These are phyloP conservation scores for Centaurea solstitialis DNA, from an alignment of 129 eudicot species.

Conservation along the genomic window DNA sequence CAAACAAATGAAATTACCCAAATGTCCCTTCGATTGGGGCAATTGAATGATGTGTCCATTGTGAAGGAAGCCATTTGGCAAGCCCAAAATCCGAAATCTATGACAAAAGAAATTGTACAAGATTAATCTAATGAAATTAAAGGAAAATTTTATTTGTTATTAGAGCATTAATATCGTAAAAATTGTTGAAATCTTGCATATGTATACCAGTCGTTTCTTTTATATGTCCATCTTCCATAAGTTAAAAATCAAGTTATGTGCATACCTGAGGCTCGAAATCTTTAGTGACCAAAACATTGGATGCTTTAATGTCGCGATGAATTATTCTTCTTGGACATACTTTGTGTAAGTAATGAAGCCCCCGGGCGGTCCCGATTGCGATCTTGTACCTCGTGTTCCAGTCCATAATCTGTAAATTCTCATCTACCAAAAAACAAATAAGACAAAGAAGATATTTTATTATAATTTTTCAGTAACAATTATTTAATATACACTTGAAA, in stretches of 20 bases:
- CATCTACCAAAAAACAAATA: slow-evolving; percentile 45
- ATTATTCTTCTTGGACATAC: slow-evolving; percentile 92
- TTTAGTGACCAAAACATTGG: slow-evolving; percentile 67
- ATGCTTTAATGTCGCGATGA: slow-evolving; percentile 90
- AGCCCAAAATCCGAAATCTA: slow-evolving; percentile 98
- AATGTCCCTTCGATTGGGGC: slow-evolving; percentile 98
- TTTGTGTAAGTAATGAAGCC: slow-evolving; percentile 94
- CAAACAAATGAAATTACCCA: slow-evolving; percentile 51
- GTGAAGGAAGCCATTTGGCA: slow-evolving; percentile 99
- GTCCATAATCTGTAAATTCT: slow-evolving; percentile 63
- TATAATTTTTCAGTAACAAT: neutral
- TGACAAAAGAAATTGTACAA: neutral
- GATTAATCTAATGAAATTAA: neutral
- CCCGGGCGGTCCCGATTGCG: slow-evolving; percentile 83
- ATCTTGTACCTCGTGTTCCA: slow-evolving; percentile 87
- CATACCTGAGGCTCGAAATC: slow-evolving; percentile 88
- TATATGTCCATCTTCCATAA: neutral
- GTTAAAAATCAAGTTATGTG: neutral
- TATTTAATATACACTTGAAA: neutral
- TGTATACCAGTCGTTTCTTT: neutral
- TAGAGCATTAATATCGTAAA: neutral
- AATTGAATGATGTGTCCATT: slow-evolving; percentile 96
- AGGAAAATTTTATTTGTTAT: neutral
- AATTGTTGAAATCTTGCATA: neutral
- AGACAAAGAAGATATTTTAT: slow-evolving; percentile 30